Evolutionary conservation across 257 asterid species (phyloP).

Genomic region (Striga asiatica): DNA sequence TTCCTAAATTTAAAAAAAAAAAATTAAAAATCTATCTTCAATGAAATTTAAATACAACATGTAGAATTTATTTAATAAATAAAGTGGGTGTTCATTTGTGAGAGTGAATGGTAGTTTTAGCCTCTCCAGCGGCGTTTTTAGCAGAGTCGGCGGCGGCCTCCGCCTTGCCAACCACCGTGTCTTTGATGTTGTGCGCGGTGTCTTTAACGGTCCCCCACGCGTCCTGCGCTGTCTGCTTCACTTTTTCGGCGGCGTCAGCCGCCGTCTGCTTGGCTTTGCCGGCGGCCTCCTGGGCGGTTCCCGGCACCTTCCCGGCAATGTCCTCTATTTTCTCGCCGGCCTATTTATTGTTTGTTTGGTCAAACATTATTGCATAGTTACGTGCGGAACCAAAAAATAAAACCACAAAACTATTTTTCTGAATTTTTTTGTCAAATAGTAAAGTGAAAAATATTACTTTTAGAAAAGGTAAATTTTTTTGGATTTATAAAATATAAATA

Average conservation of each 20-base stretch:
- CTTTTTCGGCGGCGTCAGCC: slow-evolving; percentile 42
- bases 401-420: too few species aligned
- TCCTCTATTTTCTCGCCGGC: slow-evolving; percentile 31
- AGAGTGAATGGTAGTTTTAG: slow-evolving; percentile 22
- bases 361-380: too few species aligned
- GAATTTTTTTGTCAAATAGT: too few species aligned
- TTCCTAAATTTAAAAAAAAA: not conserved
- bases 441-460: too few species aligned
- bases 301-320: slow-evolving; percentile 40
- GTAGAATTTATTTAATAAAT: not conserved
- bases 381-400: too few species aligned
- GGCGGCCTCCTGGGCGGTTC: slow-evolving; percentile 40
- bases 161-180: slow-evolving; percentile 37
- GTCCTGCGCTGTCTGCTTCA: slow-evolving; percentile 40
- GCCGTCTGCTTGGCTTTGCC: slow-evolving; percentile 55
- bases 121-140: slow-evolving; percentile 25
- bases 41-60: not conserved
- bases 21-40: too few species aligned
- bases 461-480: too few species aligned
- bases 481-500: too few species aligned
- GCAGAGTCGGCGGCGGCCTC: slow-evolving; percentile 35
- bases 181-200: slow-evolving; percentile 47
- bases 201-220: slow-evolving; percentile 53
- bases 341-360: slow-evolving; percentile 13
- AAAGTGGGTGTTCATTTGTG: not conserved